These are phyloP conservation scores for Plantago ovata DNA, from an alignment of 257 asterid genomes.

Conservation along the genomic window DNA sequence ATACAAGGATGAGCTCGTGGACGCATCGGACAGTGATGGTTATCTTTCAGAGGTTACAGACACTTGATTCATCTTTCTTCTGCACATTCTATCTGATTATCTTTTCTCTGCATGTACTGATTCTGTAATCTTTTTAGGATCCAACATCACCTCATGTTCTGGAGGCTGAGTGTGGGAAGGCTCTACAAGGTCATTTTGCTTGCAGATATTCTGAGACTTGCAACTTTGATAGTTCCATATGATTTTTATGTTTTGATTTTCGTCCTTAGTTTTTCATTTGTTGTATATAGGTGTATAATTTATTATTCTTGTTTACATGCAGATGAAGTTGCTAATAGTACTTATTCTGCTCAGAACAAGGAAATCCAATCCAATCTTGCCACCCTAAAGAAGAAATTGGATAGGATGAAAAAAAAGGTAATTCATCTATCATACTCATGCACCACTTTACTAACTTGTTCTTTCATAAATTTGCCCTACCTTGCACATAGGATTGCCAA, in stretches of 20 bases:
- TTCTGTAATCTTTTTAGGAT: constrained; percentile 49
- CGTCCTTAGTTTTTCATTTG: not conserved
- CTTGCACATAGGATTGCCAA: not conserved
- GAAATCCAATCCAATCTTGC: constrained; percentile 52
- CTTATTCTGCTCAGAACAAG: constrained; percentile 53
- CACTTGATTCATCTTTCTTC: constrained; percentile 19
- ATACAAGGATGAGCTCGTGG: constrained; percentile 40
- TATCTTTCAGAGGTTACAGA: constrained; percentile 83
- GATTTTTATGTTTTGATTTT: constrained; percentile 6
- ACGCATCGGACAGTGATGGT: constrained; percentile 90
- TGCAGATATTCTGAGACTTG: constrained; percentile 9
- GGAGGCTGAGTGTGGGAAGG: constrained; percentile 37
- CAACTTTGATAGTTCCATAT: not conserved
- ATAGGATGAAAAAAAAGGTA: constrained; percentile 72
- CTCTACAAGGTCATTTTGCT: constrained; percentile 45
- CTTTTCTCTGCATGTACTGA: constrained; percentile 23
- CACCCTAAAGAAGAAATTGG: constrained; percentile 61
- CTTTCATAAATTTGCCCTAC: constrained; percentile 3
- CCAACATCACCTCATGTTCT: constrained; percentile 31
- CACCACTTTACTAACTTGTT: constrained; percentile 9
- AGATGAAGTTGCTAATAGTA: constrained; percentile 42
- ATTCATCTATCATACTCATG: not conserved
- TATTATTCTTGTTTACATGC: constrained; percentile 26
- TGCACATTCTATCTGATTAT: constrained; percentile 14
- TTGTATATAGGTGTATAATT: constrained; percentile 19